Conservation (phyloP, 495 filamentous ascomycete genomes). For the Hypoxylon subgilvum region DNA sequence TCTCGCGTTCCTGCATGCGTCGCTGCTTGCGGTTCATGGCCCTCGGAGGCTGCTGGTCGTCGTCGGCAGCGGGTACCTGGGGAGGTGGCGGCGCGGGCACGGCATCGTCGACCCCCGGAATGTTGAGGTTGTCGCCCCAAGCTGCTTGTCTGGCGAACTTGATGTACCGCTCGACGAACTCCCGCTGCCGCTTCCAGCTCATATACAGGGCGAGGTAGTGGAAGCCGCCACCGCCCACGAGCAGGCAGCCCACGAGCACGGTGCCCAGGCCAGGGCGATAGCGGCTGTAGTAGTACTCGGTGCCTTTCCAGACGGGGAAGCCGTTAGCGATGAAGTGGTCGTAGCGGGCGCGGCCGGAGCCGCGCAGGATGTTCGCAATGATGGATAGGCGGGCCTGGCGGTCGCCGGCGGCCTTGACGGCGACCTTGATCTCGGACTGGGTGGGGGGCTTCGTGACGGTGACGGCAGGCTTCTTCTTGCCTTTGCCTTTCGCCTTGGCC, state of each 20-base stretch:
- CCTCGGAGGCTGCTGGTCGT: constrained; percentile 54
- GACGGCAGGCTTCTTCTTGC: constrained; percentile 63
- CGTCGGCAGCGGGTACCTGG: constrained; percentile 50
- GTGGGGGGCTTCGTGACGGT: constrained; percentile 74
- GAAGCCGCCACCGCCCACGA: constrained; percentile 79
- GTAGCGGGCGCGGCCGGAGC: constrained; percentile 80
- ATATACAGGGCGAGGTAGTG: constrained; percentile 86
- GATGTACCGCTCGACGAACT: constrained; percentile 91
- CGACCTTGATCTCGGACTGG: constrained; percentile 71
- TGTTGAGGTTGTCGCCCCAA: constrained; percentile 79
- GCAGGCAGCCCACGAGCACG: constrained; percentile 81
- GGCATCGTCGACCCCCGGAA: constrained; percentile 68
- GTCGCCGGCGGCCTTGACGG: constrained; percentile 76
- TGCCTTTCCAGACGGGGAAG: constrained; percentile 95
- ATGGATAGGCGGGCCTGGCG: constrained; percentile 82
- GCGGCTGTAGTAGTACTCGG: constrained; percentile 95
- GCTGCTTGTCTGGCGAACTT: constrained; percentile 84
- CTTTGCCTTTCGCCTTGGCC: constrained; percentile 54
- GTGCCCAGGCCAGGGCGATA: constrained; percentile 88
- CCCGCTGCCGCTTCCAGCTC: constrained; percentile 83
- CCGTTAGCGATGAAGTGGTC: constrained; percentile 94
- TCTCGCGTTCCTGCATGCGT: constrained; percentile 81
- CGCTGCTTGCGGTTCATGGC: constrained; percentile 86
- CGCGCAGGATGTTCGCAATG: constrained; percentile 83
- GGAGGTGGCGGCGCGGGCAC: constrained; percentile 43